A percentile compares a stretch with the other conserved stretches of the same genome.
Evolutionary conservation across 2,329 filamentous ascomycete species (phyloP).

Genomic region (Pyricularia grisea): DNA sequence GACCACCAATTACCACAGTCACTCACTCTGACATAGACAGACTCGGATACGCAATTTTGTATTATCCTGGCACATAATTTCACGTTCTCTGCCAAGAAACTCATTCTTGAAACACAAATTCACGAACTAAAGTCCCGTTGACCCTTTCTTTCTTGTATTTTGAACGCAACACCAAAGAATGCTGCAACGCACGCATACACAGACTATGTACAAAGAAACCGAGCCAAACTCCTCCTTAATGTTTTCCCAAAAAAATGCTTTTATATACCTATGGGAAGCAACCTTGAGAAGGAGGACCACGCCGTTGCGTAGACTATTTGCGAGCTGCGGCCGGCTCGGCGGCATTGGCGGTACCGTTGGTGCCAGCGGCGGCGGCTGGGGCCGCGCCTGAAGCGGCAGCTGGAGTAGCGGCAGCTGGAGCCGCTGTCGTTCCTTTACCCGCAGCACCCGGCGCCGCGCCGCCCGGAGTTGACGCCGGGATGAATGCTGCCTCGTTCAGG

Average conservation of each 20-base stretch:
- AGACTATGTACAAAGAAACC: neutral
- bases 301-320: neutral
- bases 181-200: neutral
- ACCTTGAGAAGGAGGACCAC: neutral
- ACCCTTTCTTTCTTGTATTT: neutral
- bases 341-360: neutral
- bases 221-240: neutral
- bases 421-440: no score
- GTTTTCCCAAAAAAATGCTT: neutral
- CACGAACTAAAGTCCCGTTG: neutral
- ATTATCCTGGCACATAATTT: neutral
- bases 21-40: neutral
- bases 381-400: neutral
- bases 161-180: neutral
- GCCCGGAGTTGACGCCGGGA: neutral
- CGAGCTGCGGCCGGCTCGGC: neutral
- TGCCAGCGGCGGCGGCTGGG: neutral
- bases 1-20: neutral
- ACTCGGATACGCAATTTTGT: no score
- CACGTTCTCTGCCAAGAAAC: neutral
- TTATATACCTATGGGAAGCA: neutral
- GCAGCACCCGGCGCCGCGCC: neutral
- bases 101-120: neutral
- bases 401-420: neutral
- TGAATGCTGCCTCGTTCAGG: neutral